Evolutionary conservation across 208 protist species (phyloP), one percentile per base, ranked within the genome.

Genomic region (Leishmania tropica): DNA sequence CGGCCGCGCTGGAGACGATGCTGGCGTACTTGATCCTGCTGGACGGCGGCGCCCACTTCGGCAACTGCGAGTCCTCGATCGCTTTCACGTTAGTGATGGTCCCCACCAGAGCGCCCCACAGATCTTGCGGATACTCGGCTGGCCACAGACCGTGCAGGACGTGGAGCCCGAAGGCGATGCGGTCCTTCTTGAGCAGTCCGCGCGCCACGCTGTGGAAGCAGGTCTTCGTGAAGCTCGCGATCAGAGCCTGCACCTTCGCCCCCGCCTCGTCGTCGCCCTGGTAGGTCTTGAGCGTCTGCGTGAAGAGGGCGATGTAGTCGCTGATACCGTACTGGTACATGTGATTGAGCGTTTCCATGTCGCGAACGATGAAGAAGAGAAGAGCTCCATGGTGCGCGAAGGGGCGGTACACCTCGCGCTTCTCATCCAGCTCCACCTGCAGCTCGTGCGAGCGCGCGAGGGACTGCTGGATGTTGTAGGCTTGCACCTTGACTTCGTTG

Each of bases 261-360:
- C 51, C 64, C 1, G 86, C 84, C 48, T 78, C 58, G 60, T 70
- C 76, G 68, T 42, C 75, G 45, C 85, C 89, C 70, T 93, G 81
- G 87, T 93, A 89, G n/a, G 58, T 47, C 37, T 83, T 79, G 54
- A 97, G 87, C 65, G 90, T 93, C 35, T 83, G 81, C 47, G 84
- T 88, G 88, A 98, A 98, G 31, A 97, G 88, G 28, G 31, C 70
- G 42, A 99, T 87, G 89, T 99, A 99, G 62, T 95, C 90, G 51
- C 85, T 84, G 37, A 99, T 92, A 47, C 95, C 95, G 90, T 99
- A 99, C 76, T 98, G 94, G 87, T 99, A 99, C 98, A 99, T 99
- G 78, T 92, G 90, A 87, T 99, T 99, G 42, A 99, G 81, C 42
- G 85, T 83, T 72, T 93, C 85, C 85, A 99, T 85, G 71, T 97